Percentiles rank a stretch among this genome's conserved stretches.
Evolutionary conservation across 2,329 filamentous ascomycete genomes (phyloP).

Genomic region (Xylariaceae sp.): DNA sequence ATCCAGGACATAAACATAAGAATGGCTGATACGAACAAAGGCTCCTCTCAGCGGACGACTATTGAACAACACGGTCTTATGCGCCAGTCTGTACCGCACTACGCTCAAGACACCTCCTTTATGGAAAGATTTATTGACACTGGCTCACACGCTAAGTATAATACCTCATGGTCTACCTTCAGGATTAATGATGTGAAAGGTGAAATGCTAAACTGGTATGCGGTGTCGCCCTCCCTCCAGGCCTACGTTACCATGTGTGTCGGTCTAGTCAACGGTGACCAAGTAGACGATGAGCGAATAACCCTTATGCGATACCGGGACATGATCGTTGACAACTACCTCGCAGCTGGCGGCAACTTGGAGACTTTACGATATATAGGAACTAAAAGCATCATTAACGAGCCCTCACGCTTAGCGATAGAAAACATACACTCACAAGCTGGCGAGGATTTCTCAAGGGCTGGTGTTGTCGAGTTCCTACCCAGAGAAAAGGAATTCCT

Average conservation of each 20-base stretch:
- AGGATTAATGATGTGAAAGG: neutral
- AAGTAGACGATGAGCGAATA: neutral
- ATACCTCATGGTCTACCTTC: neutral
- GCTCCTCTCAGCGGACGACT: neutral
- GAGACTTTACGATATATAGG: constrained; percentile 18
- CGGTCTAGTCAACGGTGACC: neutral
- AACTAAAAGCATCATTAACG: neutral
- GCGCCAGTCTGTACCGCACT: neutral
- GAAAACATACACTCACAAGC: neutral
- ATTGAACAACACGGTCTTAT: constrained; percentile 3
- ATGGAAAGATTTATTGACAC: constrained; percentile 6
- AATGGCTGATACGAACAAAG: neutral
- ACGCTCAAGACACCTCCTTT: neutral
- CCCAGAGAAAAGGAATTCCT: neutral
- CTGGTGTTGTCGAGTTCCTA: constrained; percentile 5
- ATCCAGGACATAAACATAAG: neutral
- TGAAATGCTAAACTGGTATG: neutral
- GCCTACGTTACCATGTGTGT: constrained; percentile 17
- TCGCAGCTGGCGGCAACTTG: constrained; percentile 16
- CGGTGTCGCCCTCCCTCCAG: constrained; percentile 3
- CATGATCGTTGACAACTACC: constrained; percentile 27
- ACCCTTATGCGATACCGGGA: constrained; percentile 23
- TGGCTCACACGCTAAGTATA: neutral
- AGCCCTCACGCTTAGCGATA: neutral
- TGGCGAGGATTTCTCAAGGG: neutral